Evolutionary conservation across 179 eudicot genomes (phyloP), one percentile per base, ranked within the genome.

Genomic region (Vitellaria paradoxa): DNA sequence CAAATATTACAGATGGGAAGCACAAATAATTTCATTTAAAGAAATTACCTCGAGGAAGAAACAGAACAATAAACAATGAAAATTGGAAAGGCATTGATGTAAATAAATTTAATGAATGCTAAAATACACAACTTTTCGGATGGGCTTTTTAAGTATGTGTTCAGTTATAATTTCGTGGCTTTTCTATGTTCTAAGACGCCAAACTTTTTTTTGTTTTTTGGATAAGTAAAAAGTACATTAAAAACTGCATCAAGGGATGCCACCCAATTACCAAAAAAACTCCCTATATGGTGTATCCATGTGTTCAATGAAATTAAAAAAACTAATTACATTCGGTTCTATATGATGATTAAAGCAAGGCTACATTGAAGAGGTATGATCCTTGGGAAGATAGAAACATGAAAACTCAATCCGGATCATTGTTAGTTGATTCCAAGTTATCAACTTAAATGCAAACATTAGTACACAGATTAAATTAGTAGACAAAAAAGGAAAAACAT

Each of bases 51-150:
- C 47, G 8, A 56, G 18, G 18, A 37, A 76, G 47, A 53, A 66
- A 55, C 21, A 76, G 11, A 76, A 42, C 50, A 26, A 64, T 24
- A 37, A 64, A 63, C 30, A 68, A 65, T 40, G 49, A 59, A 65
- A 24, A 37, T 18, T 11, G 30, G 61, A 64, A 52, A 75, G 15
- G 37, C 30, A 63, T 13, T 47, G 69, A n/a, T 2, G 64, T 24
- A 21, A 10, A 10, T 10, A 46, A 9, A 75, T 64, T 14, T 75
- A 63, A 23, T 30, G 15, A 42, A 23, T 37, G 50, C 15, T 14
- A 5, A 40, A 7, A 50, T n/a, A 20, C 46, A 8, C 9, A 37
- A 8, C 9, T 18, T 68, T 68, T 18, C 72, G n/a, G 9, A 1
- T 46, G 17, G 14, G 15, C 13, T n/a, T 68, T 68, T 59, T 18